Evolutionary conservation across 1,139 yeast species (phyloP).

Genomic region (Protomyces macrosporus): DNA sequence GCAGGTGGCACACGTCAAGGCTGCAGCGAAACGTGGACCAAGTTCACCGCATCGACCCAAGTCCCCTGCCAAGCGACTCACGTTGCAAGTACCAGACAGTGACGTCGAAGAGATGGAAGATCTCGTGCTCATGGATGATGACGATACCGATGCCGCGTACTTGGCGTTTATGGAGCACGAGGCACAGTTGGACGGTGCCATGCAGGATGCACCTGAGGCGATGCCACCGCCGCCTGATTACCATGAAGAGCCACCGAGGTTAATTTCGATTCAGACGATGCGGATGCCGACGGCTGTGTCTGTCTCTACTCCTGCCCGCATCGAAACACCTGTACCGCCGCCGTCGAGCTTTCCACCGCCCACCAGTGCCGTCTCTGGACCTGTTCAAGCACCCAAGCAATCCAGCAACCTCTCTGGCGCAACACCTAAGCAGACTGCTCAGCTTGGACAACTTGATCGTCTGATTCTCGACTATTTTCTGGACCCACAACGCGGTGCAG

Average conservation of each 20-base stretch:
- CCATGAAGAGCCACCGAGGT: no score
- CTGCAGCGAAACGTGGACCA: constrained; percentile 6
- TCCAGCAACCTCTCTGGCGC: background rate
- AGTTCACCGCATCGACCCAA: constrained; percentile 17
- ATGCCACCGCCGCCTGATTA: background rate
- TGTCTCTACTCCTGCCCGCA: no score
- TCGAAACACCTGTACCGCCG: no score
- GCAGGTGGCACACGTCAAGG: background rate
- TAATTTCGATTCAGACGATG: no score
- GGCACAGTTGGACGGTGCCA: background rate
- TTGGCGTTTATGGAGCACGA: background rate
- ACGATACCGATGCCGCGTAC: background rate
- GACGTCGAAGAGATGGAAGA: constrained; percentile 5
- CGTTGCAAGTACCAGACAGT: background rate
- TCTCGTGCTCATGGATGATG: constrained; percentile 2
- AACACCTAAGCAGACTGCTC: background rate
- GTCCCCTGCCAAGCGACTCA: constrained; percentile 14
- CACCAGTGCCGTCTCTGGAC: no score
- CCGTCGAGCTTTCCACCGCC: no score
- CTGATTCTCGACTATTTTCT: background rate
- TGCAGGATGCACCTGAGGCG: background rate
- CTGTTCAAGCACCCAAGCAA: background rate
- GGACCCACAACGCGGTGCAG: background rate
- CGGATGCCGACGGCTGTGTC: no score
- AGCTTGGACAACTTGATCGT: background rate